Evolutionary conservation across 1,284 basidiomycete species (phyloP), one percentile per base, ranked within the genome.

Genomic region (Fomitopsis schrenkii): DNA sequence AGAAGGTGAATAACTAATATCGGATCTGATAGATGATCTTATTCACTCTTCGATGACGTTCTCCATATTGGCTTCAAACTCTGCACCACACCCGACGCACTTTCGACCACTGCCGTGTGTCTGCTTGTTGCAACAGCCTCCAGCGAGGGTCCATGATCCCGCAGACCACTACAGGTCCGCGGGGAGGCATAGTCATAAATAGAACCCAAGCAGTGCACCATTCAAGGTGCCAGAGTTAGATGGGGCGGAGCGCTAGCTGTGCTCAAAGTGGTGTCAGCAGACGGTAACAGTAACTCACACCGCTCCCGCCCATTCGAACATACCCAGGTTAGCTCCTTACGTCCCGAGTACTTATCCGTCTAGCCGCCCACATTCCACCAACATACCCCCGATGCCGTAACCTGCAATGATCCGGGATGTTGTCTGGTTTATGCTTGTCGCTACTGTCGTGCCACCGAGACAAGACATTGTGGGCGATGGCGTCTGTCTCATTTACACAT

Each of bases 1-100:
- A n/a, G 57, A 46, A 36, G 35, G 44, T 12, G 36, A 41, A 53
- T 8, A 33, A 33, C 5, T 33, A 38, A 42, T 48, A 60, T 56
- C 53, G 26, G 59, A 60, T 60, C 59, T 60, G 59, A 60, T 60
- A 36, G 36, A 38, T 55, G 53, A 60, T 60, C 59, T 55, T 54
- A 36, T 28, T 33, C 44, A 50, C n/a, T 38, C 30, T 41, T 53
- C 22, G 44, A 55, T 60, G 59, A 60, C 59, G 59, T 56, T 35
- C 33, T 9, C 55, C 41, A 44, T 30, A 41, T 40, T 19, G 19
- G 5, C 40, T 41, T 38, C 36, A 14, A 40, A 40, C 5, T 40
- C 35, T 55, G 19, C 38, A 28, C 5, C 35, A 10, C 40, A 2
- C n/a, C 38, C 38, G 14, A 12, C 38, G 38, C 42, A 35, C n/a